Percentiles rank a stretch among this genome's conserved stretches.
These are phyloP conservation scores for Alliaria petiolata DNA, from an alignment of 345 rosid species.

Conservation along the genomic window DNA sequence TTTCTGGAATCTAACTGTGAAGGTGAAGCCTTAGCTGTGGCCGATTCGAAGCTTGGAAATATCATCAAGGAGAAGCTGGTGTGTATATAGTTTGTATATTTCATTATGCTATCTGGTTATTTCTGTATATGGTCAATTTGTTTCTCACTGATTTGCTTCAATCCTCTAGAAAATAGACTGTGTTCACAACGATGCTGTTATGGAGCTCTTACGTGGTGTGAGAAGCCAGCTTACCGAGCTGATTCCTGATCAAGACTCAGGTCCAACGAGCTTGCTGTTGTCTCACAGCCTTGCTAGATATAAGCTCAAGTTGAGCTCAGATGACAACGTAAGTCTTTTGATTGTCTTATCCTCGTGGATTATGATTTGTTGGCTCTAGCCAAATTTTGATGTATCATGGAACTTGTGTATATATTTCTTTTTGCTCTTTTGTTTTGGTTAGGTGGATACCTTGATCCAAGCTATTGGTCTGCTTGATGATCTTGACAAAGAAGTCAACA, in stretches of 20 bases:
- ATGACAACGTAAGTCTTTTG: constrained; percentile 46
- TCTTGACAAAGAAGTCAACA: too few relatives aligned
- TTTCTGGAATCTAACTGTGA: too few relatives aligned
- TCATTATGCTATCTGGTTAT: not conserved
- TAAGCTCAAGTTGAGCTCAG: constrained; percentile 90
- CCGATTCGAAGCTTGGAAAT: too few relatives aligned
- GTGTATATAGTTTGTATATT: not conserved
- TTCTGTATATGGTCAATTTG: not conserved
- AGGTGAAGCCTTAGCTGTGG: too few relatives aligned
- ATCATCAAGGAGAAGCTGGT: constrained; percentile 37
- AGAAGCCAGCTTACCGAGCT: constrained; percentile 76
- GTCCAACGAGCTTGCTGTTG: too few relatives aligned
- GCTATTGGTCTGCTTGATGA: too few relatives aligned
- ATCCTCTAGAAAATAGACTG: constrained; percentile 68
- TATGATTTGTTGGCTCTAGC: too few relatives aligned
- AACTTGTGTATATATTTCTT: not conserved
- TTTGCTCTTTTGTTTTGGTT: not conserved
- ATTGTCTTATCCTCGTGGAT: not conserved
- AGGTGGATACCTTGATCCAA: too few relatives aligned
- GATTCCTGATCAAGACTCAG: too few relatives aligned
- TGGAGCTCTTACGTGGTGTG: constrained; percentile 89
- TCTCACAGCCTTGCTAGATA: not conserved
- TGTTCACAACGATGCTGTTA: constrained; percentile 79
- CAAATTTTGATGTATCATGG: too few relatives aligned
- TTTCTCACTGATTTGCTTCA: not conserved